phyloP scores from a whole-genome alignment of 1,284 basidiomycete genomes.

The Uromyces viciae-fabae region DNA sequence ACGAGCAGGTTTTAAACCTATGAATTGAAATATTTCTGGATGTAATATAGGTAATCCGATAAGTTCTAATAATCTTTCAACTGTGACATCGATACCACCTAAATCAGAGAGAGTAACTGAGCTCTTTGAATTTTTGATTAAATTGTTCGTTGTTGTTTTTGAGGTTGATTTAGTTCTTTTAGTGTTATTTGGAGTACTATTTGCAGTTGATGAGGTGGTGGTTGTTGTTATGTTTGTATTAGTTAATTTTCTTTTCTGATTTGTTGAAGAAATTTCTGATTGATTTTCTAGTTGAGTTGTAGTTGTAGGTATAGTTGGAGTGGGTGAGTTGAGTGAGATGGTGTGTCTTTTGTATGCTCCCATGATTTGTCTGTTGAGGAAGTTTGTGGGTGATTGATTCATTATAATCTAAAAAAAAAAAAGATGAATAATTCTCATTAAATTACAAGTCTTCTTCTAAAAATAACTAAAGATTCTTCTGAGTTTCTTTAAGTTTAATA shows the following conservation, averaged over 20 bases:
- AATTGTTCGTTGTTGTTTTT: neutral
- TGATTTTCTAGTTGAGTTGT: neutral
- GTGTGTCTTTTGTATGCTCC: conserved; percentile 15
- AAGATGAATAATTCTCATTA: too few species aligned
- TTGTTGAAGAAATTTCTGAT: neutral
- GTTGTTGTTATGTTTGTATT: neutral
- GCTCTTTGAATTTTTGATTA: conserved; percentile 19
- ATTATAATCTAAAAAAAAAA: too few species aligned
- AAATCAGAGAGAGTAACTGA: conserved; percentile 65
- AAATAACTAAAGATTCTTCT: too few species aligned
- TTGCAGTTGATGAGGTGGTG: neutral
- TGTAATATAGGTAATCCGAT: conserved; percentile 91
- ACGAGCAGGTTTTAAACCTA: conserved; percentile 84
- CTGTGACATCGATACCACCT: conserved; percentile 77
- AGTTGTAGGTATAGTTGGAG: neutral
- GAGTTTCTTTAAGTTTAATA: too few species aligned
- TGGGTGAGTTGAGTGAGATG: conserved; percentile 25
- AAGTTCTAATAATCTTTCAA: conserved; percentile 90
- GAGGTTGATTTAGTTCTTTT: conserved; percentile 21
- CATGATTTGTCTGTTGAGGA: conserved; percentile 40
- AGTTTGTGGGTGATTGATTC: conserved; percentile 20
- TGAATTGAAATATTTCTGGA: conserved; percentile 89
- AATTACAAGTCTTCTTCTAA: too few species aligned
- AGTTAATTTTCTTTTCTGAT: neutral
- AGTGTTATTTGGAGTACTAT: neutral